phyloP scores from a whole-genome alignment of 495 filamentous ascomycete genomes.

The Oleoguttula mirabilis region DNA sequence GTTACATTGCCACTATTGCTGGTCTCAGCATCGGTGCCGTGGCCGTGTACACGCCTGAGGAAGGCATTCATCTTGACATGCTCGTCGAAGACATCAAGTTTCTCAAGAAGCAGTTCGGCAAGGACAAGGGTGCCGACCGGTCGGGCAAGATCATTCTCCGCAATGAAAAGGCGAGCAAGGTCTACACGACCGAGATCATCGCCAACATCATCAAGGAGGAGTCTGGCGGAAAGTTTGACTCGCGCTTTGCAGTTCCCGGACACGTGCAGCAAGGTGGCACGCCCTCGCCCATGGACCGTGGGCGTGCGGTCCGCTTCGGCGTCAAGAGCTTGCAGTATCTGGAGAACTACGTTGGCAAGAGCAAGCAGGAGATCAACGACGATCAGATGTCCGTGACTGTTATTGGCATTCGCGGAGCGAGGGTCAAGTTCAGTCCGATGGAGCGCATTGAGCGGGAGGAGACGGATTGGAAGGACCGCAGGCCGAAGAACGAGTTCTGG shows the following conservation, averaged over 20 bases:
- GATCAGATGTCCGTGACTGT: slow-evolving; percentile 63
- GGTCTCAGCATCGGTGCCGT: slow-evolving; percentile 80
- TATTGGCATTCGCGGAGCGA: slow-evolving; percentile 85
- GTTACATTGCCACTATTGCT: slow-evolving; percentile 85
- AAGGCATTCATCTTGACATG: slow-evolving; percentile 90
- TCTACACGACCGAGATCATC: slow-evolving; percentile 85
- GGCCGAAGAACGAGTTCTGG: slow-evolving; percentile 84
- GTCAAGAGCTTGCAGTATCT: slow-evolving; percentile 85
- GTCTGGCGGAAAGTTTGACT: slow-evolving; percentile 82
- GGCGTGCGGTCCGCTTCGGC: slow-evolving; percentile 79
- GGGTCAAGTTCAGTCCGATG: slow-evolving; percentile 77
- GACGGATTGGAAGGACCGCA: slow-evolving; percentile 84
- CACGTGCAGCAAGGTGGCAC: slow-evolving; percentile 95
- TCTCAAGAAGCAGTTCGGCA: slow-evolving; percentile 70
- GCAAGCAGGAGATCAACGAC: slow-evolving; percentile 51
- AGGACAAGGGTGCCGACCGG: slow-evolving; percentile 78
- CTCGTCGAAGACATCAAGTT: slow-evolving; percentile 82
- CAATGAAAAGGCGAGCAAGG: slow-evolving; percentile 82
- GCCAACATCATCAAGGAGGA: slow-evolving; percentile 93
- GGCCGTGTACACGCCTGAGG: slow-evolving; percentile 96
- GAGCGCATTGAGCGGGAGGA: slow-evolving; percentile 63
- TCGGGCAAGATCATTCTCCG: slow-evolving; percentile 89
- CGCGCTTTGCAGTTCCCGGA: slow-evolving; percentile 83
- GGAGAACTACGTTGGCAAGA: slow-evolving; percentile 57
- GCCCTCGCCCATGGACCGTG: slow-evolving; percentile 90